A percentile compares a stretch with the other conserved stretches of the same genome.
Evolutionary conservation across 2,329 filamentous ascomycete genomes (phyloP).

Genomic region (Corynespora cassiicola): DNA sequence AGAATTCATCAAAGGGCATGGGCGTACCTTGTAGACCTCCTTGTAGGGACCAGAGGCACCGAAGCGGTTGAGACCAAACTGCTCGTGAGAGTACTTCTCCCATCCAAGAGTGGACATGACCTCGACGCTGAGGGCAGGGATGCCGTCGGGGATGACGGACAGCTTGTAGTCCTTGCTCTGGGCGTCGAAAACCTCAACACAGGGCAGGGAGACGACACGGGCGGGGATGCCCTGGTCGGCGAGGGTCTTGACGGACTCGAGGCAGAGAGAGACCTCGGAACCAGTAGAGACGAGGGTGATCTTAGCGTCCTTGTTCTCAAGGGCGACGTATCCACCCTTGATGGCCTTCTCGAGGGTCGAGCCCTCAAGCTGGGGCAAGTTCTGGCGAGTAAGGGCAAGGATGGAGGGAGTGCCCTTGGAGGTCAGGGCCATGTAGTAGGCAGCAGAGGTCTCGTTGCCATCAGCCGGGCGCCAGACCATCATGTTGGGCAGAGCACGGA

Average conservation of each 20-base stretch:
- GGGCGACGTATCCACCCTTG: conserved; percentile 94
- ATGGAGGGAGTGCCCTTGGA: conserved; percentile 91
- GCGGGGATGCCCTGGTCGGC: conserved; percentile 86
- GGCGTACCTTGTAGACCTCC: conserved; percentile 85
- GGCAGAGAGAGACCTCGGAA: conserved; percentile 91
- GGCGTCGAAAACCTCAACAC: conserved; percentile 94
- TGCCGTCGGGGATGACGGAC: conserved; percentile 89
- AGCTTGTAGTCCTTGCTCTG: conserved; percentile 96
- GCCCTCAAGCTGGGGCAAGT: conserved; percentile 95
- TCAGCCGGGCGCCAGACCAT: conserved; percentile 99
- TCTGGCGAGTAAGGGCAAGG: conserved; percentile 94
- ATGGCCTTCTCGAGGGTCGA: conserved; percentile 86
- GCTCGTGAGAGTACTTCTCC: conserved; percentile 99
- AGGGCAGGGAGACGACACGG: conserved; percentile 94
- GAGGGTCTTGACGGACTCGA: conserved; percentile 91
- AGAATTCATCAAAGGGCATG: neutral
- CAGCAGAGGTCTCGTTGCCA: conserved; percentile 96
- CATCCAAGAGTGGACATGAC: conserved; percentile 97
- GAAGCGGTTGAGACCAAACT: conserved; percentile 99
- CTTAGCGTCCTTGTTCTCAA: conserved; percentile 82
- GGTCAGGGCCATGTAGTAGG: conserved; percentile 94
- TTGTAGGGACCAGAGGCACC: conserved; percentile 97
- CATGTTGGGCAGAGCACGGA: conserved; percentile 98
- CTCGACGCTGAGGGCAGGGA: conserved; percentile 92
- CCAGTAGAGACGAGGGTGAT: conserved; percentile 93